Evolutionary conservation across 495 filamentous ascomycete species (phyloP), one percentile per base, ranked within the genome.

Genomic region (Podospora comata): DNA sequence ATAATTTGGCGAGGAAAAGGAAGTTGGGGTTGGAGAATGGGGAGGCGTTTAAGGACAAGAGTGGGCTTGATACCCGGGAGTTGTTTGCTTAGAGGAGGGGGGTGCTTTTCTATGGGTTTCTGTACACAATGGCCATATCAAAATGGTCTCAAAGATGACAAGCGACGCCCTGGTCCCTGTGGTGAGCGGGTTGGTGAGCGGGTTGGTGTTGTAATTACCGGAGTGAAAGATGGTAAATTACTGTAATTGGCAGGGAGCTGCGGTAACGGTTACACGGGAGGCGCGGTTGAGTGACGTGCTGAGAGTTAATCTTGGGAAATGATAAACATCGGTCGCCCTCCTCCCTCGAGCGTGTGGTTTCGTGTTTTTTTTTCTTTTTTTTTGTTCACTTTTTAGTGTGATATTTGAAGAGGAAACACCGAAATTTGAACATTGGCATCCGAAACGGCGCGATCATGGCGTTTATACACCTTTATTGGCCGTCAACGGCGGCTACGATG

Each of bases 51-150:
- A 80, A 83, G 79, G 83, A 79, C 72, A 85, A 81, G 69, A 88
- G 89, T 79, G 89, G 88, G 70, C 80, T 98, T 76, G 95, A 97
- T 80, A 90, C 90, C 68, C 85, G 85, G 67, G 84, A 90, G 68
- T 79, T 99, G 58, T 99, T 97, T 83, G 88, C 88, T 76, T 97
- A 77, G 81, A 64, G 39, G 2, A 77, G 81, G 64, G 39, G 9
- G 39, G 30, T 32, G 4, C 39, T 48, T 16, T 48, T 48, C 9
- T 48, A 9, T 48, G 23, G 23, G 23, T 18, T 48, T 16, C 15
- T 48, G 39, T 48, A 48, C 39, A 16, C 9, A 11, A 18, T 13
- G 39, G 7, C 15, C 6, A 48, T 48, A 48, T 48, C 13, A 48
- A 32, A 32, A 32, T 32, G 30, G 30, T 32, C 30, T 5, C 30